A percentile compares a stretch with the other conserved stretches of the same genome.
Conservation (phyloP, 1,284 basidiomycete genomes). For the Leucoagaricus sp. region DNA sequence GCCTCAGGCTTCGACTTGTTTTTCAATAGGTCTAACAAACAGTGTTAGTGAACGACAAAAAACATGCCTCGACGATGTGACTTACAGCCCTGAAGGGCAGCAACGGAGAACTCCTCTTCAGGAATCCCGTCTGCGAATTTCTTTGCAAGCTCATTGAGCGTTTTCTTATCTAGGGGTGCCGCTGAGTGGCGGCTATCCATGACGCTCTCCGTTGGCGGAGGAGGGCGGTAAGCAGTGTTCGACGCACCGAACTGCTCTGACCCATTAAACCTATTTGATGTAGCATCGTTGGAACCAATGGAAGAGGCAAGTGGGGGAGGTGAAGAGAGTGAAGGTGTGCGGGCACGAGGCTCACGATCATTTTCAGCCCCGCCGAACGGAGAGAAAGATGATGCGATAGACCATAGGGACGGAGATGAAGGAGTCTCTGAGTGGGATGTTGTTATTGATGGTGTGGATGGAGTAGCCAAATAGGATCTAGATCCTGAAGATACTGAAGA, state of each 20-base stretch:
- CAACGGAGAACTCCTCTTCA: constrained; percentile 80
- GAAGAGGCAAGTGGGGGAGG: constrained; percentile 1
- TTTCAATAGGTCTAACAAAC: constrained; percentile 65
- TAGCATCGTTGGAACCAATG: background rate
- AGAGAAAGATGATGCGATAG: constrained; percentile 34
- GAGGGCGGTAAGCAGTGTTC: constrained; percentile 65
- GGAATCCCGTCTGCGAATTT: constrained; percentile 75
- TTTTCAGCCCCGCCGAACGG: constrained; percentile 18
- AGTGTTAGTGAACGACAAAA: constrained; percentile 11
- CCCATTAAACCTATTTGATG: constrained; percentile 4
- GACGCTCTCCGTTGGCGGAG: constrained; percentile 62
- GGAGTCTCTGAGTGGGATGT: background rate
- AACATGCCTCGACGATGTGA: constrained; percentile 33
- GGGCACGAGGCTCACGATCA: background rate
- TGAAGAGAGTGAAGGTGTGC: background rate
- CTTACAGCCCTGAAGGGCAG: constrained; percentile 85
- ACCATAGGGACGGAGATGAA: constrained; percentile 27
- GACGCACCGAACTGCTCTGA: constrained; percentile 49
- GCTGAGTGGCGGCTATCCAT: constrained; percentile 57
- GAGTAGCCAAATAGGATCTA: constrained; percentile 17
- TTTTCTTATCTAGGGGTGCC: constrained; percentile 61
- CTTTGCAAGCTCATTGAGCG: constrained; percentile 65
- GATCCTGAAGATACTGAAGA: constrained; percentile 11
- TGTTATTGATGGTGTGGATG: background rate
- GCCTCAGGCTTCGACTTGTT: constrained; percentile 78